Evolutionary conservation across 257 asterid genomes (phyloP).

Genomic region (Solanum pennellii): DNA sequence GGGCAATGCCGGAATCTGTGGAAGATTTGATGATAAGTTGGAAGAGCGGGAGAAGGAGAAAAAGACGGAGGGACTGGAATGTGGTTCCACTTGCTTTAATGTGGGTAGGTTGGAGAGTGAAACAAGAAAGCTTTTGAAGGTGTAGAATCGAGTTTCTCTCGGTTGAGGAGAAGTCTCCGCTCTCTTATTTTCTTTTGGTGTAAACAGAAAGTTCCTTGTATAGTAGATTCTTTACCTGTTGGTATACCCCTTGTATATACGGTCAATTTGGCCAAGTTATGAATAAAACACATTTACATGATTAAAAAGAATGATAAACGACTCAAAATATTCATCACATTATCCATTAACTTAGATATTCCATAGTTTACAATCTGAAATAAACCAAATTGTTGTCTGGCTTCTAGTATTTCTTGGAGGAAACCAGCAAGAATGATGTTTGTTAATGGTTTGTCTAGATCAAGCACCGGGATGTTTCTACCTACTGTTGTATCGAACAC

Average conservation of each 20-base stretch:
- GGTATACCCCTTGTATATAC: not conserved
- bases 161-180: not conserved
- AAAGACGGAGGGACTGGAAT: not conserved
- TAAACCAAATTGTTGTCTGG: not conserved
- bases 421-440: not conserved
- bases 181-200: not conserved
- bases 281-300: not conserved
- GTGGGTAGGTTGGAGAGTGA: not conserved
- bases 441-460: not conserved
- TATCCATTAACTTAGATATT: not conserved
- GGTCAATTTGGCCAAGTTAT: not conserved
- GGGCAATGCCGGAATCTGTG: not conserved
- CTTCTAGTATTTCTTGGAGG: not conserved
- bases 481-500: not conserved
- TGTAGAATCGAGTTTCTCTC: not conserved
- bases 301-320: not conserved
- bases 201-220: not conserved
- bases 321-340: not conserved
- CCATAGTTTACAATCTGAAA: constrained; percentile 18
- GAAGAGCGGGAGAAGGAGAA: not conserved
- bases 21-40: not conserved
- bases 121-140: not conserved
- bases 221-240: not conserved
- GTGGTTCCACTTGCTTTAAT: not conserved
- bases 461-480: not conserved